Evolutionary conservation across 257 asterid species (phyloP), one percentile per base, ranked within the genome.

Genomic region (Nicotiana otophora): DNA sequence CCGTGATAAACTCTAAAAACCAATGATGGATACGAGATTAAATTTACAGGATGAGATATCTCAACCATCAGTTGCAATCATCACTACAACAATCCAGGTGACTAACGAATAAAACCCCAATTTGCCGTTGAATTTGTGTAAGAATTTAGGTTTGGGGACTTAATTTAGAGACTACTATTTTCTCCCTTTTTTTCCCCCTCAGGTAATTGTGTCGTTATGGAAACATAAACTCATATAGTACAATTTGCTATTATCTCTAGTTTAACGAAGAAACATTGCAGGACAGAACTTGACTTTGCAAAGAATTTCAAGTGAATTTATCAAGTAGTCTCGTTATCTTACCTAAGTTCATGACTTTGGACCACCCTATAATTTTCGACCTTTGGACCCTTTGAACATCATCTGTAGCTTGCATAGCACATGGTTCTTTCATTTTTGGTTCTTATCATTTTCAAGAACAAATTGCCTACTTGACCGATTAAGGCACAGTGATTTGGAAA

Each of bases 381-480:
- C 23, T 26, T 74, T 26, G 28, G 80, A 58, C 28, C 62, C 70
- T 46, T 70, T 42, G 10, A 72, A 72, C 78, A 72, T 36, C 8
- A 58, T 26, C 58, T 48, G 33, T 55, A 46, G 78, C 42, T 80
- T 60, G 77, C 84, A 81, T 79, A 11, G 74, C 82, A 79, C 70
- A 61, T 61, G 82, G 69, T 20, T 61, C 33, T 78, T 11, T 33
- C 55, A 17, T 36, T 57, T 61, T 34, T 36, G 4, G 74, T 58
- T n/a, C 57, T 58, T 8, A 79, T 7, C 57, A 46, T 61, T 7
- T 31, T 79, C 72, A 15, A 10, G 23, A 79, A 70, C 60, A 23
- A 72, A 61, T 72, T 74, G 62, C 62, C 80, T 20, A 46, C 53
- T 72, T 36, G 30, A 42, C 79, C 5, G 46, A 75, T 10, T 26